Conservation (phyloP, 2,329 filamentous ascomycete species). For the Chaetomiaceae sp. region DNA sequence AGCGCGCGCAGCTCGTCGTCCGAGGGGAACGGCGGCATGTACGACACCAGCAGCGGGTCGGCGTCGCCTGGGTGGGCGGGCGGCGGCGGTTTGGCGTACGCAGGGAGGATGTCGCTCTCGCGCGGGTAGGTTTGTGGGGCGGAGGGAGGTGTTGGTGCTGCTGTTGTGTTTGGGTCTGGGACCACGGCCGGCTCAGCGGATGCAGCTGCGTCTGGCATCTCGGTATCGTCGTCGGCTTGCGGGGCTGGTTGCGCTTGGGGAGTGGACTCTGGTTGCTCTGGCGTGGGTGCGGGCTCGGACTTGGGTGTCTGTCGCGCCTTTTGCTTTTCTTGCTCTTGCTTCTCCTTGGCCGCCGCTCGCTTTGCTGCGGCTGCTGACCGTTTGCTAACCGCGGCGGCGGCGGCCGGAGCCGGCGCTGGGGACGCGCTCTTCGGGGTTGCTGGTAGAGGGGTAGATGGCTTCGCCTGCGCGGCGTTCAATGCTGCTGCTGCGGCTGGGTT, state of each 20-base stretch:
- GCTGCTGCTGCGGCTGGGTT: constrained; percentile 30
- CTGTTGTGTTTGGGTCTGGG: no score
- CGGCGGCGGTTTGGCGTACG: constrained; percentile 30
- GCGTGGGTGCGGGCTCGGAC: constrained; percentile 1
- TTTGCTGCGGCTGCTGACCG: constrained; percentile 19
- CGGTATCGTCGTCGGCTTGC: constrained; percentile 20
- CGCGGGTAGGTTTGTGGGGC: constrained; percentile 21
- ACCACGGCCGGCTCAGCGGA: no score
- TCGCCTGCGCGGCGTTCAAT: constrained; percentile 22
- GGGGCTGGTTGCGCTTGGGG: constrained; percentile 24
- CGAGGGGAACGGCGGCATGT: constrained; percentile 52
- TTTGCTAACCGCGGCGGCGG: constrained; percentile 15
- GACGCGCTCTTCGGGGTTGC: constrained; percentile 18
- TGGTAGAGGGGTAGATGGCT: constrained; percentile 19
- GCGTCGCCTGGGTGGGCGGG: constrained; percentile 42
- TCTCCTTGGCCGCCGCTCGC: constrained; percentile 17
- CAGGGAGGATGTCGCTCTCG: constrained; percentile 31
- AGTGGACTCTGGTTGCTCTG: constrained; percentile 2
- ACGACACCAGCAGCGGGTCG: constrained; percentile 53
- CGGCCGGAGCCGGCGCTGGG: constrained; percentile 15
- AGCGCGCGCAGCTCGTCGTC: constrained; percentile 59
- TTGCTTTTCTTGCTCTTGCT: constrained; percentile 14
- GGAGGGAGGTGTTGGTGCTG: constrained; percentile 8
- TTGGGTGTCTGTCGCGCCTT: constrained; percentile 7
- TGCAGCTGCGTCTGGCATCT: constrained; percentile 35